Evolutionary conservation across 495 filamentous ascomycete species (phyloP).

Genomic region (Lindgomyces ingoldianus): DNA sequence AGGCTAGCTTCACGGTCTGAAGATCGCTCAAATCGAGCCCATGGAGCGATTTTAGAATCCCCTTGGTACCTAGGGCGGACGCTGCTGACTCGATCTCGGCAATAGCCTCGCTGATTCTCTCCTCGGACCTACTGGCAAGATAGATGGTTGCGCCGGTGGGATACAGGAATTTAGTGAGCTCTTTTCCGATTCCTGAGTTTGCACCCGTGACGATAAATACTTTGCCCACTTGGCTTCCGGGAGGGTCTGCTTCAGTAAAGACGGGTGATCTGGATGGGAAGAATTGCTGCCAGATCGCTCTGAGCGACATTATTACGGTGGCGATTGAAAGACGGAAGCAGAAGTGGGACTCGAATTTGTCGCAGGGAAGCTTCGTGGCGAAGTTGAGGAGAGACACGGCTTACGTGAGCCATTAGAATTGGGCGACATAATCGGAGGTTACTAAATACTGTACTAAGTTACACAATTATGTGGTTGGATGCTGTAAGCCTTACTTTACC

Average conservation of each 20-base stretch:
- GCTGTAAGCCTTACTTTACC: too few relatives aligned
- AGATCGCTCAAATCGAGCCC: conserved; percentile 16
- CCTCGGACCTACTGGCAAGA: conserved; percentile 12
- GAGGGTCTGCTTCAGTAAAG: neutral
- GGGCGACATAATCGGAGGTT: too few relatives aligned
- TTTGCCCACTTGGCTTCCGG: conserved; percentile 12
- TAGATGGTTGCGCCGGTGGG: conserved; percentile 16
- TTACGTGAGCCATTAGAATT: too few relatives aligned
- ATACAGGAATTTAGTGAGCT: conserved; percentile 19
- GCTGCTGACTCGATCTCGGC: neutral
- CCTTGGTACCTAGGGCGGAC: neutral
- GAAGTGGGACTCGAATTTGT: too few relatives aligned
- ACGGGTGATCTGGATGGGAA: neutral
- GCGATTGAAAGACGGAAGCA: too few relatives aligned
- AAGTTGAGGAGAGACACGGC: too few relatives aligned
- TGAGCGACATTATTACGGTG: neutral
- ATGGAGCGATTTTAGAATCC: neutral
- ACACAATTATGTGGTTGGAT: too few relatives aligned
- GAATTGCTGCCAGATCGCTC: neutral
- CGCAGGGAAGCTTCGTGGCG: too few relatives aligned
- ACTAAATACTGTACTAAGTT: too few relatives aligned
- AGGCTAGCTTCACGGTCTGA: neutral
- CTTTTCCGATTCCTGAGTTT: conserved; percentile 10
- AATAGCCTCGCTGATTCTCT: conserved; percentile 3
- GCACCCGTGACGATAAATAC: conserved; percentile 27